Conservation (phyloP, 2,329 filamentous ascomycete genomes). For the Fusarium tuaranense region DNA sequence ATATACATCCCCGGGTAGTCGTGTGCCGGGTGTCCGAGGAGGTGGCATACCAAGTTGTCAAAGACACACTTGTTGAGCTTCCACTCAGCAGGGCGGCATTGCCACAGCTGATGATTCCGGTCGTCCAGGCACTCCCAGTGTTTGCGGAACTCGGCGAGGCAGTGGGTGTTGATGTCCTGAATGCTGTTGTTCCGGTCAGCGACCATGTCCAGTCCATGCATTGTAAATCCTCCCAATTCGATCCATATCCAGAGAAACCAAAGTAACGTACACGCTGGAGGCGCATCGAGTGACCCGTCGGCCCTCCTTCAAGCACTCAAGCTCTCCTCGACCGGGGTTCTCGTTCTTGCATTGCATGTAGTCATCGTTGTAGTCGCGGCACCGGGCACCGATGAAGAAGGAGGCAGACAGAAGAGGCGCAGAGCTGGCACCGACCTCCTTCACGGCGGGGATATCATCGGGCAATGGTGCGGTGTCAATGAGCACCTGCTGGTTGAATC, state of each 20-base stretch:
- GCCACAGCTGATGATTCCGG: conserved; percentile 98
- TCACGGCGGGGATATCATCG: conserved; percentile 89
- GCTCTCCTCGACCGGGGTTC: conserved; percentile 88
- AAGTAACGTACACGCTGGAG: conserved; percentile 84
- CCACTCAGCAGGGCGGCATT: conserved; percentile 90
- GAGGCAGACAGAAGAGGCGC: conserved; percentile 91
- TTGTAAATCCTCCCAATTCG: neutral
- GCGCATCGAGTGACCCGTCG: conserved; percentile 97
- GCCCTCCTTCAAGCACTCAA: conserved; percentile 96
- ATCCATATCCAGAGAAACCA: neutral
- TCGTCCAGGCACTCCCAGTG: conserved; percentile 98
- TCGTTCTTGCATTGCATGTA: conserved; percentile 99
- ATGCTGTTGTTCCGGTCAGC: conserved; percentile 66
- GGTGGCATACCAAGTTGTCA: conserved; percentile 83
- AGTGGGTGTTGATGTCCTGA: conserved; percentile 96
- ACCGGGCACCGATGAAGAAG: conserved; percentile 97
- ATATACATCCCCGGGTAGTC: neutral
- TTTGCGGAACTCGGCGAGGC: conserved; percentile 87
- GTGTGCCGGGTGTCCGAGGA: neutral
- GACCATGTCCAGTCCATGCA: neutral
- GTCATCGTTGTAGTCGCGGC: conserved; percentile 96
- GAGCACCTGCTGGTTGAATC: conserved; percentile 94
- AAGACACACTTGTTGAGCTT: conserved; percentile 95
- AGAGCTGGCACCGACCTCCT: conserved; percentile 93
- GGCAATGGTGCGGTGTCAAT: conserved; percentile 97